Evolutionary conservation across 2,329 filamentous ascomycete species (phyloP), one percentile per base, ranked within the genome.

Genomic region (Phaeosphaeriaceae sp.): DNA sequence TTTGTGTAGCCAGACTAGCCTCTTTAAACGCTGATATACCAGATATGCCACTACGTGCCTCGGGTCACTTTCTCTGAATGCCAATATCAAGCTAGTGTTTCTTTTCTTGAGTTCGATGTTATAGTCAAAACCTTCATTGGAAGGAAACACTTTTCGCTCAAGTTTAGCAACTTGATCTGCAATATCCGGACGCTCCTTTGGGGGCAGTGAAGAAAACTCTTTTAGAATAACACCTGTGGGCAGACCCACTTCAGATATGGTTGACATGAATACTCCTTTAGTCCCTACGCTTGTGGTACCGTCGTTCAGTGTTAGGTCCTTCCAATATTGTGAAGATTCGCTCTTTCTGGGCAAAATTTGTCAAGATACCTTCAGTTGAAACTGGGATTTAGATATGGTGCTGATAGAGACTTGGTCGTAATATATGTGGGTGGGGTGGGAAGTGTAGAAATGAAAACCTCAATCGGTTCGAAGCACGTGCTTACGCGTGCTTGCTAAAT

Each of bases 111-210:
- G 64, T 46, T 80, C 77, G 9, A 71, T 63, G 20, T 71, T 69
- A 54, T 82, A 81, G 33, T 75, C 63, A 52, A 81, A 77, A n/a
- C 71, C 73, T 65, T 83, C 80, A 57, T 75, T 80, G 30, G 77
- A 64, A 1, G 81, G 77, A 52, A 83, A 82, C 35, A 73, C 74
- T 57, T 78, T 81, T 61, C 76, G 79, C 53, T 82, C 80, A 32
- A 79, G 58, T 37, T 62, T 68, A n/a, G 57, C 49, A 26, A 70
- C 55, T 35, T 58, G 62, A 12, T 53, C 46, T 21, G 61, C 52
- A 11, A 66, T 42, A 1, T 23, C 18, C n/a, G 44, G 48, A 15
- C 65, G 65, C 3, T 61, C 48, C 29, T 65, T 68, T 2, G 61
- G 46, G 7, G 58, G 37, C 18, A 58, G 56, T 4, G 57, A 52